These are phyloP conservation scores for Reutealis trisperma DNA, from an alignment of 345 rosid species.

Conservation along the genomic window DNA sequence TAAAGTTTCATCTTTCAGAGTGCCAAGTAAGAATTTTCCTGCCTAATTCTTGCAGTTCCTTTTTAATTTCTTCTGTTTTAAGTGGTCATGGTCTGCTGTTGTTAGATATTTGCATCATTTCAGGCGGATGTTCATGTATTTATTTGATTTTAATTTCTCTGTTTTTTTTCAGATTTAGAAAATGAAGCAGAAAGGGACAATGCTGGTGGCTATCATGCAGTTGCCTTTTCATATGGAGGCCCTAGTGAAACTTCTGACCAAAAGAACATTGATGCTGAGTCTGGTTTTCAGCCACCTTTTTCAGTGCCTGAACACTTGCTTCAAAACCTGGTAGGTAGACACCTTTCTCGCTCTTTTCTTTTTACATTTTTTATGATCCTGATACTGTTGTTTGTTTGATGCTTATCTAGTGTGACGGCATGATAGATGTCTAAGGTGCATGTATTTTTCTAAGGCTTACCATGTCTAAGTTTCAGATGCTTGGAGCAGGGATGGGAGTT, in stretches of 20 bases:
- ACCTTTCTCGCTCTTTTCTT: slow-evolving; percentile 14
- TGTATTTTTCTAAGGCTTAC: slow-evolving; percentile 95
- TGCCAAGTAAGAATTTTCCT: slow-evolving; percentile 60
- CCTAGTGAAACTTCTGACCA: slow-evolving; percentile 40
- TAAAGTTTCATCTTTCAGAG: slow-evolving; percentile 50
- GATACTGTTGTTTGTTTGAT: slow-evolving; percentile 41
- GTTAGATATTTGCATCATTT: slow-evolving; percentile 1
- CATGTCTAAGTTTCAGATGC: slow-evolving; percentile 99
- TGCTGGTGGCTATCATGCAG: slow-evolving; percentile 52
- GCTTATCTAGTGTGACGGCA: slow-evolving; percentile 53
- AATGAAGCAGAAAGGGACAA: slow-evolving; percentile 38
- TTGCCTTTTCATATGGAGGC: slow-evolving; percentile 74
- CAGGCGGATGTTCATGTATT: slow-evolving; percentile 2
- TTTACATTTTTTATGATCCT: slow-evolving; percentile 23
- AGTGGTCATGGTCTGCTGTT: slow-evolving; percentile 5
- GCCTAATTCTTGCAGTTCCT: slow-evolving; percentile 24
- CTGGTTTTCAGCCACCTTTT: slow-evolving; percentile 76
- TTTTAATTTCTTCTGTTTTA: slow-evolving; percentile 9
- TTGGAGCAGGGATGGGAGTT: slow-evolving; percentile 83
- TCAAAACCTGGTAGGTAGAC: slow-evolving; percentile 71
- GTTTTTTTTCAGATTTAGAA: slow-evolving; percentile 46
- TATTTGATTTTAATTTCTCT: slow-evolving; percentile 19
- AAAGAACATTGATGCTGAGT: slow-evolving; percentile 45
- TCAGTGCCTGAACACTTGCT: slow-evolving; percentile 67
- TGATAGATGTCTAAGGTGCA: slow-evolving; percentile 69